Percentiles rank a stretch among this genome's conserved stretches.
Conservation (phyloP, 169 alveolate genomes). For the Babesia bigemina region DNA sequence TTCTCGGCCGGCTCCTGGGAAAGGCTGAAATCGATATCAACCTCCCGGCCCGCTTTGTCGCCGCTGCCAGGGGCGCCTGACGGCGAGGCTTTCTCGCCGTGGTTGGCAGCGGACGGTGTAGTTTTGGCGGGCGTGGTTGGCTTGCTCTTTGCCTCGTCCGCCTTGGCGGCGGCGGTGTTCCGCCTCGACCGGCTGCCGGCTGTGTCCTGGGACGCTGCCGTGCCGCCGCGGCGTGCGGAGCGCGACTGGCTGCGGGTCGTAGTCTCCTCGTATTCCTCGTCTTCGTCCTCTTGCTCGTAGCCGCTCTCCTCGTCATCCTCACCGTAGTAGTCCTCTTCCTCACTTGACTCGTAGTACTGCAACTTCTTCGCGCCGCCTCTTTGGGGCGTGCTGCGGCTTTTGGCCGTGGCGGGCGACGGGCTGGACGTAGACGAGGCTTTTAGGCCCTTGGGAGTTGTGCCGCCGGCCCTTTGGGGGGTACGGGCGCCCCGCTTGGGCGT, state of each 20-base stretch:
- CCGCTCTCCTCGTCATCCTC: slow-evolving; percentile 28
- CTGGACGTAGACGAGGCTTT: slow-evolving; percentile 6
- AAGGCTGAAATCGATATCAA: too few relatives aligned
- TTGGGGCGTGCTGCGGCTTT: slow-evolving; percentile 5
- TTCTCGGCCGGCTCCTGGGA: too few relatives aligned
- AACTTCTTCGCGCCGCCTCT: slow-evolving; percentile 15
- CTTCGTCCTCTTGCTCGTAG: background rate
- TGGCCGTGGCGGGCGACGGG: slow-evolving; percentile 8
- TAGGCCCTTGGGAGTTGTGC: background rate
- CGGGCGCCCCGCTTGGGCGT: background rate
- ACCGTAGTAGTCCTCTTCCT: slow-evolving; percentile 17
- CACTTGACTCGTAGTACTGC: slow-evolving; percentile 25
- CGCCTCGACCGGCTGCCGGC: background rate
- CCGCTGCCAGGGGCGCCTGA: too few relatives aligned
- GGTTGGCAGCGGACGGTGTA: too few relatives aligned
- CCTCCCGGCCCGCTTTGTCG: too few relatives aligned
- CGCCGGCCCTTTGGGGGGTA: background rate
- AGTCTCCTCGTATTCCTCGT: slow-evolving; percentile 1
- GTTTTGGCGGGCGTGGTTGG: too few relatives aligned
- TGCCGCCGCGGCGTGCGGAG: background rate
- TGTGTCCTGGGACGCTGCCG: background rate
- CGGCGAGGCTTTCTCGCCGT: too few relatives aligned
- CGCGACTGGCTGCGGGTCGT: background rate
- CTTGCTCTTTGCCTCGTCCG: background rate
- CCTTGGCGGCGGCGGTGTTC: background rate